phyloP scores from a whole-genome alignment of 305 asterid species.

The Coffea humblotiana region DNA sequence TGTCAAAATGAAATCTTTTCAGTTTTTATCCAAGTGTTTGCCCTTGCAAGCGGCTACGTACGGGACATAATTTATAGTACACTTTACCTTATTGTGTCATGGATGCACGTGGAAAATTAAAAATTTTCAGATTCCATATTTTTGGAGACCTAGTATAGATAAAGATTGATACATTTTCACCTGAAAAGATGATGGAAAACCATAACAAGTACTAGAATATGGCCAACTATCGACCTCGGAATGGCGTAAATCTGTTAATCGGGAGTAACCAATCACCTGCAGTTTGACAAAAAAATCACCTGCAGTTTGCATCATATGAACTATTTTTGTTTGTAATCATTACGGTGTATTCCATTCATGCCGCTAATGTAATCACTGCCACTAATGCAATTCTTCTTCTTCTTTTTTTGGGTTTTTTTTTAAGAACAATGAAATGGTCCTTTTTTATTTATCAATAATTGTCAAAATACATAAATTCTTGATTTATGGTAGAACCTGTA shows the following conservation, averaged over 20 bases:
- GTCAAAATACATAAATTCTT: neutral
- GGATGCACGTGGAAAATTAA: neutral
- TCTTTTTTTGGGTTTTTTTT: no score
- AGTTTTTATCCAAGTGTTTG: no score
- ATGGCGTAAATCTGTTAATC: no score
- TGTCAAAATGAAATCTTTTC: no score
- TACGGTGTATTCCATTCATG: no score
- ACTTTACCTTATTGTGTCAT: neutral
- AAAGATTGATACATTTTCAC: neutral
- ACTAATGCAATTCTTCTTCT: no score
- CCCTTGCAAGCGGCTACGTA: no score
- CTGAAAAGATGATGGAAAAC: neutral
- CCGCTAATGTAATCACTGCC: no score
- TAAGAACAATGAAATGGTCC: no score
- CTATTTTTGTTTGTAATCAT: neutral
- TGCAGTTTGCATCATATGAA: neutral
- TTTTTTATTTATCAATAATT: no score
- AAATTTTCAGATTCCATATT: neutral
- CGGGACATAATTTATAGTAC: no score
- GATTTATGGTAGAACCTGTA: neutral
- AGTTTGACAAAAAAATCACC: neutral
- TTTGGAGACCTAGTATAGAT: neutral
- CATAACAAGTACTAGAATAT: neutral
- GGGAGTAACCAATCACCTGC: neutral
- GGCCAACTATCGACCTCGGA: neutral